Conservation (phyloP, 2,329 filamentous ascomycete species). For the Ascosphaera pollenicola region DNA sequence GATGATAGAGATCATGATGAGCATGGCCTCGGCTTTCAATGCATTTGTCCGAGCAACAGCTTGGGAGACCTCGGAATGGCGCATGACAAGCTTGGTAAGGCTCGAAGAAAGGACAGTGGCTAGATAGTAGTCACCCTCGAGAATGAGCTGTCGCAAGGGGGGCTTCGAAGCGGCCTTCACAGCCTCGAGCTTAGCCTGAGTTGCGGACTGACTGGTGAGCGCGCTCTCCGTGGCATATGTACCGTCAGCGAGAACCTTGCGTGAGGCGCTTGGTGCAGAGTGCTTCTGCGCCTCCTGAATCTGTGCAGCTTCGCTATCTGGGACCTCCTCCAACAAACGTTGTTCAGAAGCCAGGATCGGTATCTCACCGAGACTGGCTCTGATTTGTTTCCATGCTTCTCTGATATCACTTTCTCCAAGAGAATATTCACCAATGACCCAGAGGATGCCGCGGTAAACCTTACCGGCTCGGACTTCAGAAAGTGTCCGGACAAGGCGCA, state of each 20-base stretch:
- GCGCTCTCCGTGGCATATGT: constrained; percentile 96
- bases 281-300: constrained; percentile 61
- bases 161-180: constrained; percentile 96
- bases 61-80: constrained; percentile 77
- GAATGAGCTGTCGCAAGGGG: constrained; percentile 76
- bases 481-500: constrained; percentile 70
- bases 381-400: constrained; percentile 91
- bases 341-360: constrained; percentile 93
- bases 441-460: constrained; percentile 87
- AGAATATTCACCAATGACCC: constrained; percentile 96
- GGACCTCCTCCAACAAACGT: constrained; percentile 63
- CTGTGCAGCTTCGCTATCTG: constrained; percentile 48
- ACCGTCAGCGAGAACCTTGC: constrained; percentile 84
- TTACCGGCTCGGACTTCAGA: constrained; percentile 90
- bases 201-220: constrained; percentile 75
- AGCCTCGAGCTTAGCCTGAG: constrained; percentile 77
- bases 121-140: constrained; percentile 94
- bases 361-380: constrained; percentile 84
- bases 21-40: constrained; percentile 87
- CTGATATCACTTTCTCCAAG: constrained; percentile 83
- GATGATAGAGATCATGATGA: constrained; percentile 98
- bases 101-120: constrained; percentile 90
- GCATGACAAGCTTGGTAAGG: constrained; percentile 93
- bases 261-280: constrained; percentile 56
- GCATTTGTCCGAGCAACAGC: constrained; percentile 79